Conservation (phyloP, 2,329 filamentous ascomycete genomes). For the Scedosporium boydii region DNA sequence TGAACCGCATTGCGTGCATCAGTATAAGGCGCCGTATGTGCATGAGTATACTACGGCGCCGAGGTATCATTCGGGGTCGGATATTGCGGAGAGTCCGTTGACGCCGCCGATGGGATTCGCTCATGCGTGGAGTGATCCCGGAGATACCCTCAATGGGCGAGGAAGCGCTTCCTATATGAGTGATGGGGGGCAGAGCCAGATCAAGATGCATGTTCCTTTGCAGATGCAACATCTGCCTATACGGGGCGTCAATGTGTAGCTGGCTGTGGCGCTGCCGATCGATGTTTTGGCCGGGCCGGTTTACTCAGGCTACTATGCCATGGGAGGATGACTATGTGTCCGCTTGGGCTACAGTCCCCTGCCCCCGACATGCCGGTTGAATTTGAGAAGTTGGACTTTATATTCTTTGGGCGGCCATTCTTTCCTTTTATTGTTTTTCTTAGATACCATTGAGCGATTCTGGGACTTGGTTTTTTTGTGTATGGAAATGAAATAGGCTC, state of each 20-base stretch:
- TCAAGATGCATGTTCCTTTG: not conserved
- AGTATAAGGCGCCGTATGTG: constrained; percentile 26
- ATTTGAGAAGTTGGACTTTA: not conserved
- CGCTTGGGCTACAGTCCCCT: too few species aligned
- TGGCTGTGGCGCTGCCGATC: not conserved
- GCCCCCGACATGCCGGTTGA: not conserved
- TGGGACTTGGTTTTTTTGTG: not conserved
- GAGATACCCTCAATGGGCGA: not conserved
- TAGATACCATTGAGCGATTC: constrained; percentile 1
- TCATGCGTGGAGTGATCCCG: not conserved
- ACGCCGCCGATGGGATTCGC: not conserved
- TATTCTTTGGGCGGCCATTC: not conserved
- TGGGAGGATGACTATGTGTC: not conserved
- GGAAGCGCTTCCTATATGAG: not conserved
- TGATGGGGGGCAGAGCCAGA: not conserved
- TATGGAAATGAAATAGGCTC: not conserved
- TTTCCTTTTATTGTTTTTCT: not conserved
- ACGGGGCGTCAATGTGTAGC: not conserved
- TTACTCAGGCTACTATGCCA: not conserved
- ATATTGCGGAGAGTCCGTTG: not conserved
- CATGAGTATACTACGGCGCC: constrained; percentile 8
- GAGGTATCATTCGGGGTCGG: not conserved
- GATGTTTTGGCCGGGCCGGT: not conserved
- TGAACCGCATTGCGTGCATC: constrained; percentile 46
- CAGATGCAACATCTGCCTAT: not conserved